Percentiles rank a stretch among this genome's conserved stretches.
Evolutionary conservation across 1,284 basidiomycete species (phyloP).

Genomic region (Coriolopsis trogii): DNA sequence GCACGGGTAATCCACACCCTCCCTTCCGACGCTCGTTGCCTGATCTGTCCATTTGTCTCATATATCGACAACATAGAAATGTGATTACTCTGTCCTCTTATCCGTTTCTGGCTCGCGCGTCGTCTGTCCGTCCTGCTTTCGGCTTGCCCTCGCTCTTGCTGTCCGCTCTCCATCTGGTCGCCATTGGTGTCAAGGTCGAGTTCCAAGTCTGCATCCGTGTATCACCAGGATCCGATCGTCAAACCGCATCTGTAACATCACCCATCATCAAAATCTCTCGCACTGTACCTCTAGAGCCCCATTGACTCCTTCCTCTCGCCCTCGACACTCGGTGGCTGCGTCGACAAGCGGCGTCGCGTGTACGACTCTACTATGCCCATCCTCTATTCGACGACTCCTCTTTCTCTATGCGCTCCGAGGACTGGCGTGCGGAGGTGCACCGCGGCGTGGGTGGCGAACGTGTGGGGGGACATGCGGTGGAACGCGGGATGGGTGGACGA

Average conservation of each 20-base stretch:
- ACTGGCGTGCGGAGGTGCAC: background rate
- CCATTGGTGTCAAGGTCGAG: no score
- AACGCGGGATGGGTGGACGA: no score
- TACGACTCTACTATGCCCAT: background rate
- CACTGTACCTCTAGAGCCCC: no score
- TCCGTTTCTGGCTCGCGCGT: background rate
- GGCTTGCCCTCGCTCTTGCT: background rate
- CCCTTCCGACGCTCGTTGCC: conserved; percentile 27
- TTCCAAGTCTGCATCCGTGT: no score
- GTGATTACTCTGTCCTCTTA: conserved; percentile 17
- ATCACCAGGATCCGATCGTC: no score
- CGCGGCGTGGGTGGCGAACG: background rate
- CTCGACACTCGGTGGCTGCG: no score
- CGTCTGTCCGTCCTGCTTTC: no score
- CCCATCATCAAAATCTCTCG: no score
- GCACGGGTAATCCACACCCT: conserved; percentile 16
- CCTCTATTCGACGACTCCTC: no score
- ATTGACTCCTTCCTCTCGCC: background rate
- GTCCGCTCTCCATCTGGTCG: no score
- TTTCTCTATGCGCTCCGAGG: background rate
- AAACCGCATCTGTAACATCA: no score
- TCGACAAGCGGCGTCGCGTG: no score
- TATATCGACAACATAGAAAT: conserved; percentile 26
- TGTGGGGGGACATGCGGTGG: background rate
- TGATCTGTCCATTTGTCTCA: conserved; percentile 24